Evolutionary conservation across 192 early-diverging fungal genomes (phyloP).

Genomic region (Dispira simplex): DNA sequence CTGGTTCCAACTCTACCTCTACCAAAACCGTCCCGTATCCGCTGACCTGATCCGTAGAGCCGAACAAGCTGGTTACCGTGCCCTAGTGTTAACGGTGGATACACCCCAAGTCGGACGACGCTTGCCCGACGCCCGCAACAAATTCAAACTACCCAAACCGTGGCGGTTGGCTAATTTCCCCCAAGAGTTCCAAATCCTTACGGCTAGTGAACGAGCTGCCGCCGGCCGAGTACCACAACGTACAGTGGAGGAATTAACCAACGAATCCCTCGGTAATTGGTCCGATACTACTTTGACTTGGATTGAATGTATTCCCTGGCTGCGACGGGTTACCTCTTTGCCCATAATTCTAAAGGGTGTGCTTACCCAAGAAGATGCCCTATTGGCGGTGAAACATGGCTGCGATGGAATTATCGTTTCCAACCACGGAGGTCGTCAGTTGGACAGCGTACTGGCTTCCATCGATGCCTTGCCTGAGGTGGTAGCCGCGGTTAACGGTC

Average conservation of each 20-base stretch:
- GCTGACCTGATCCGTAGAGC: slow-evolving; percentile 51
- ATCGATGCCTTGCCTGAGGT: slow-evolving; percentile 87
- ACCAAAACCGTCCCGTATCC: slow-evolving; percentile 45
- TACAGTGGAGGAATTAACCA: not conserved
- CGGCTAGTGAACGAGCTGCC: slow-evolving; percentile 7
- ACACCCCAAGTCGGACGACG: slow-evolving; percentile 35
- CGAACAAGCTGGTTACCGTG: slow-evolving; percentile 62
- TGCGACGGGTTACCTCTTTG: slow-evolving; percentile 63
- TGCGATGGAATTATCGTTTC: slow-evolving; percentile 76
- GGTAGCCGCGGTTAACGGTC: slow-evolving; percentile 46
- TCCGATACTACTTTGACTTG: slow-evolving; percentile 68
- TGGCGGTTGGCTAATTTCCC: slow-evolving; percentile 51
- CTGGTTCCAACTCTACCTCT: slow-evolving; percentile 79
- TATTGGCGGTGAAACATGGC: slow-evolving; percentile 61
- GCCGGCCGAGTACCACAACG: not conserved
- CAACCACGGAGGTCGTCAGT: slow-evolving; percentile 95
- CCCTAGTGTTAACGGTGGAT: slow-evolving; percentile 41
- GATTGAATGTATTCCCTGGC: slow-evolving; percentile 74
- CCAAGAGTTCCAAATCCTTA: slow-evolving; percentile 12
- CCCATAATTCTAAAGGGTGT: slow-evolving; percentile 92
- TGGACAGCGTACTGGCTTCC: slow-evolving; percentile 62
- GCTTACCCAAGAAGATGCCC: slow-evolving; percentile 79
- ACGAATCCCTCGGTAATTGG: slow-evolving; percentile 23
- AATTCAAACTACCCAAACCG: slow-evolving; percentile 41
- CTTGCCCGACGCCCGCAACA: slow-evolving; percentile 37